Percentiles rank a stretch among this genome's conserved stretches.
Evolutionary conservation across 257 asterid species (phyloP).

Genomic region (Nicotiana tomentosiformis): DNA sequence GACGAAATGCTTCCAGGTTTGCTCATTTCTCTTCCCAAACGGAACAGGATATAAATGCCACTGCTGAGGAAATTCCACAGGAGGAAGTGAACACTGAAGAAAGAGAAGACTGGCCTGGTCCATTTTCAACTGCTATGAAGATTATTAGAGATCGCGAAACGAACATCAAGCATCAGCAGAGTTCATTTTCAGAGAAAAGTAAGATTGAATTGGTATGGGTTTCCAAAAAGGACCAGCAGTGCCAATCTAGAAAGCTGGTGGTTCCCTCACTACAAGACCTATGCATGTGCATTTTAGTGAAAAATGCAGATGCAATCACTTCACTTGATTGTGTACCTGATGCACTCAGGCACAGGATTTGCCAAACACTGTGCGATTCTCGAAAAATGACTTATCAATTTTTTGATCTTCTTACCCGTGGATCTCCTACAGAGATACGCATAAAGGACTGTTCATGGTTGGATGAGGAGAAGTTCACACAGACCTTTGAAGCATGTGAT

Average conservation of each 20-base stretch:
- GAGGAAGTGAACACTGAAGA: conserved; percentile 19
- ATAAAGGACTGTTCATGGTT: conserved; percentile 88
- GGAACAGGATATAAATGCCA: conserved; percentile 29
- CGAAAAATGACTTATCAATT: conserved; percentile 61
- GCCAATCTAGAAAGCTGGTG: conserved; percentile 29
- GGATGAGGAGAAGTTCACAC: conserved; percentile 57
- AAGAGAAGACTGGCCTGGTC: conserved; percentile 93
- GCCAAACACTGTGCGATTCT: conserved; percentile 60
- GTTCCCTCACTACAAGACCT: conserved; percentile 61
- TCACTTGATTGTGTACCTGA: conserved; percentile 85
- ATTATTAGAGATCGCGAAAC: conserved; percentile 57
- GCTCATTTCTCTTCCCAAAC: conserved; percentile 67
- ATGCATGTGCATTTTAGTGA: conserved; percentile 59
- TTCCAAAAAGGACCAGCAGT: conserved; percentile 39
- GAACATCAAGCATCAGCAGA: conserved; percentile 23
- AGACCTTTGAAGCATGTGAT: conserved; percentile 46
- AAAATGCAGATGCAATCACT: conserved; percentile 71
- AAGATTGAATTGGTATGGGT: conserved; percentile 47
- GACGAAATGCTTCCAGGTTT: conserved; percentile 63
- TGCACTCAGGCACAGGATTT: conserved; percentile 62
- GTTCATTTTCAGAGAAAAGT: conserved; percentile 24
- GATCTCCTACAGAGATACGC: conserved; percentile 76
- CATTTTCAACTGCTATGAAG: conserved; percentile 87
- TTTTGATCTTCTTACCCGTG: conserved; percentile 57
- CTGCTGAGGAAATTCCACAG: conserved; percentile 26